Conservation (phyloP, 2,329 filamentous ascomycete species). For the Fusarium kyushuense region DNA sequence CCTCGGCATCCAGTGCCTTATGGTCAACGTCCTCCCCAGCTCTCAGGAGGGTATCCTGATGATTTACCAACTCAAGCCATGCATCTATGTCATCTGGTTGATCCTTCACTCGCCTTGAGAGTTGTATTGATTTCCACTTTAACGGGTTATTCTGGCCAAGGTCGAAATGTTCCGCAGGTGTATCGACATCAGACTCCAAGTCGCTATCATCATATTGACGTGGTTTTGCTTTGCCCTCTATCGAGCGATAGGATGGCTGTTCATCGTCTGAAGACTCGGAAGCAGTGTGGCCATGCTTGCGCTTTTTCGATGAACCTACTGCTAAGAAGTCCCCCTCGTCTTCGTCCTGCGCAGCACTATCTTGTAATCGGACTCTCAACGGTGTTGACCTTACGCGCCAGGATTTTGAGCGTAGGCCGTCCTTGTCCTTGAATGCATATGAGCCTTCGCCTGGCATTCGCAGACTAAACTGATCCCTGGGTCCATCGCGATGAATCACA, state of each 20-base stretch:
- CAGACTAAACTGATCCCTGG: slow-evolving; percentile 67
- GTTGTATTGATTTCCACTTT: slow-evolving; percentile 67
- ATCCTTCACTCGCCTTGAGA: slow-evolving; percentile 73
- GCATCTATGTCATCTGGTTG: slow-evolving; percentile 74
- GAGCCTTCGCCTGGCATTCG: slow-evolving; percentile 57
- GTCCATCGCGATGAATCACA: slow-evolving; percentile 74
- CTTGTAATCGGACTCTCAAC: slow-evolving; percentile 55
- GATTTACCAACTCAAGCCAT: slow-evolving; percentile 83
- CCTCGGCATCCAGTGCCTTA: slow-evolving; percentile 68
- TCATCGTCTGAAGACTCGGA: slow-evolving; percentile 60
- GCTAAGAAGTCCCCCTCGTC: slow-evolving; percentile 62
- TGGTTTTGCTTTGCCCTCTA: slow-evolving; percentile 70
- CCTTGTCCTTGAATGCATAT: slow-evolving; percentile 55
- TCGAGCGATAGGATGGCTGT: slow-evolving; percentile 72
- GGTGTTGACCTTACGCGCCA: slow-evolving; percentile 55
- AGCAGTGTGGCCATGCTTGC: slow-evolving; percentile 51
- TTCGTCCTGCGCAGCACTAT: slow-evolving; percentile 36
- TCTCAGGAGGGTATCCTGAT: slow-evolving; percentile 78
- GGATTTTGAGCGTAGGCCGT: slow-evolving; percentile 60
- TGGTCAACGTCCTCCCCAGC: slow-evolving; percentile 59
- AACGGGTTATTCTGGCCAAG: slow-evolving; percentile 58
- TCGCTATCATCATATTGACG: slow-evolving; percentile 62
- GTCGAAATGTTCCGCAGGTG: slow-evolving; percentile 53
- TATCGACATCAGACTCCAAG: slow-evolving; percentile 61
- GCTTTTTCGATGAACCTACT: slow-evolving; percentile 58